These are phyloP conservation scores for Alternaria sp. DNA, from an alignment of 2,329 filamentous ascomycete genomes.

Conservation along the genomic window DNA sequence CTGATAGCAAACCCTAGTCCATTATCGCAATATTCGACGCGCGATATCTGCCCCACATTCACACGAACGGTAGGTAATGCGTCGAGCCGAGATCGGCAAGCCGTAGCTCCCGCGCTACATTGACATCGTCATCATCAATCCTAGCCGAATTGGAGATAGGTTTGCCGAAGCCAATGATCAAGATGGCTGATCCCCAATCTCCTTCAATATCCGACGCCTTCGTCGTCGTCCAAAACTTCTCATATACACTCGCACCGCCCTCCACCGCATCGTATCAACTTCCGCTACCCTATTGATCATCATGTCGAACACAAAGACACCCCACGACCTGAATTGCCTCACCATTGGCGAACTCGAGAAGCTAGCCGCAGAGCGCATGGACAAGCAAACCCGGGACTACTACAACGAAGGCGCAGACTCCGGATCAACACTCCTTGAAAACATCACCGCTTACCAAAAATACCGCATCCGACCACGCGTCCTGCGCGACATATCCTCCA, in stretches of 20 bases:
- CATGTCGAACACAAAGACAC: conserved; percentile 28
- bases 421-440: conserved; percentile 37
- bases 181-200: neutral
- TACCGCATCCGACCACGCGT: conserved; percentile 49
- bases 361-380: conserved; percentile 41
- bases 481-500: conserved; percentile 51
- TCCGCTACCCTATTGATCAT: neutral
- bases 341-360: conserved; percentile 40
- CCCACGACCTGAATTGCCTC: conserved; percentile 38
- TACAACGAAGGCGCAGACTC: conserved; percentile 41
- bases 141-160: conserved; percentile 17
- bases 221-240: neutral
- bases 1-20: too few relatives aligned
- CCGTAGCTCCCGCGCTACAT: conserved; percentile 14
- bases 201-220: conserved; percentile 11
- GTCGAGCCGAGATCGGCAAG: conserved; percentile 26
- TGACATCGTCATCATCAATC: conserved; percentile 25
- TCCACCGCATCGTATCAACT: neutral
- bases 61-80: conserved; percentile 11
- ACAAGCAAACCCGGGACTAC: conserved; percentile 44
- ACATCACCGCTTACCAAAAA: conserved; percentile 41
- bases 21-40: neutral
- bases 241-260: neutral
- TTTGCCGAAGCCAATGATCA: neutral
- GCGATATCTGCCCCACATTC: conserved; percentile 9